Evolutionary conservation across 371 early-diverging fungal species (phyloP).

Genomic region (Lichtheimia ramosa): DNA sequence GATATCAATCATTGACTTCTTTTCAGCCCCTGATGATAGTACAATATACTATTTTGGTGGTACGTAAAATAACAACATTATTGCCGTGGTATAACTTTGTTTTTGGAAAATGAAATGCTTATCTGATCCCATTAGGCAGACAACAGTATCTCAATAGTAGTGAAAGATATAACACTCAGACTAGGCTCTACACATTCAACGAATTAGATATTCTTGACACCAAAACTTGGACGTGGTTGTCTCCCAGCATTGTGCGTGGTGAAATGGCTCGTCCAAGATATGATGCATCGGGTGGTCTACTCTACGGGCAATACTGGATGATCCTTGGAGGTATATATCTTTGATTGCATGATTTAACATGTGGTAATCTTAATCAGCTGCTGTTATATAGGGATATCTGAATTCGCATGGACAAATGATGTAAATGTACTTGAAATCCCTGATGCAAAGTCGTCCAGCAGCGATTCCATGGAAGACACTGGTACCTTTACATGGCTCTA

Average conservation of each 20-base stretch:
- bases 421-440: background rate
- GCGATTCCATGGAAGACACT: background rate
- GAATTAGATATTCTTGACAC: background rate
- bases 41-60: constrained; percentile 2
- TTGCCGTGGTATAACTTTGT: background rate
- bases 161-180: background rate
- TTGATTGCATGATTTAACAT: background rate
- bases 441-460: background rate
- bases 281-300: background rate
- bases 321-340: background rate
- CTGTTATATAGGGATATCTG: background rate
- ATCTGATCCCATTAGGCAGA: background rate
- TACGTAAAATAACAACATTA: background rate
- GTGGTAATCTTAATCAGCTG: background rate
- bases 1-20: too few species aligned
- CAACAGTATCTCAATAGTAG: background rate
- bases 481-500: background rate
- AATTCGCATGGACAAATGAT: background rate
- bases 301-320: background rate
- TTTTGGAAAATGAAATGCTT: background rate
- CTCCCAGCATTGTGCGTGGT: background rate
- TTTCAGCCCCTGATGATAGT: background rate
- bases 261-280: background rate
- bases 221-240: background rate
- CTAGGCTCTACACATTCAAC: background rate